Conservation (phyloP, 306 rosid genomes). For the Crotalaria pallida region DNA sequence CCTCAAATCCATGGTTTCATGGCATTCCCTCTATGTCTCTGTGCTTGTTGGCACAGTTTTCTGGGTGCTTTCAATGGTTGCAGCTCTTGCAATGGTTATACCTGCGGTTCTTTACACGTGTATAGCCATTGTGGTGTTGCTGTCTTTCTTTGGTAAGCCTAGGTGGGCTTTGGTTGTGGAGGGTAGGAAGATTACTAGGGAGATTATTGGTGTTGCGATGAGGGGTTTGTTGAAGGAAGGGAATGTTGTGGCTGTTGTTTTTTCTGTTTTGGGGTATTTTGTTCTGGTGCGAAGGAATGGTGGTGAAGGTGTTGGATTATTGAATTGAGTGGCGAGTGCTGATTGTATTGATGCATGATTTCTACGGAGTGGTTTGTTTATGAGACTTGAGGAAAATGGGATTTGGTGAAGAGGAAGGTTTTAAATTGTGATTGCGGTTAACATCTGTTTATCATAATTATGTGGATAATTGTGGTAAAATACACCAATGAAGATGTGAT, state of each 20-base stretch:
- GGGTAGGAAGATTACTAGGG: constrained; percentile 63
- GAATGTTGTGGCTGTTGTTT: constrained; percentile 68
- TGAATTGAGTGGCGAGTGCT: not conserved
- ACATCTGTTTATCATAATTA: too few relatives aligned
- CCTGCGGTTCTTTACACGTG: constrained; percentile 69
- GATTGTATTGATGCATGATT: not conserved
- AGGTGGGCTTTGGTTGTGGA: constrained; percentile 62
- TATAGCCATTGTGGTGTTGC: constrained; percentile 57
- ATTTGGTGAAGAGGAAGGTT: too few relatives aligned
- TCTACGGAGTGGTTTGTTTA: not conserved
- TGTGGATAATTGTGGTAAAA: too few relatives aligned
- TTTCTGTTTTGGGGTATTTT: constrained; percentile 67
- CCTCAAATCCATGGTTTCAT: constrained; percentile 44
- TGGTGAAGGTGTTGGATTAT: constrained; percentile 17
- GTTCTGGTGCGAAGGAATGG: constrained; percentile 44
- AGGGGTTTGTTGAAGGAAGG: constrained; percentile 70
- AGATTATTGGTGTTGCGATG: constrained; percentile 46
- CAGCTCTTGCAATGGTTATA: constrained; percentile 60
- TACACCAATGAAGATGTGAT: too few relatives aligned
- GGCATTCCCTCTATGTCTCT: constrained; percentile 70
- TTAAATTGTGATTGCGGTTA: not conserved
- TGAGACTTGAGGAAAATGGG: not conserved
- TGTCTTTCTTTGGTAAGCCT: constrained; percentile 75
- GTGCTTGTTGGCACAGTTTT: constrained; percentile 63
- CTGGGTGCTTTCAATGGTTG: constrained; percentile 65